Evolutionary conservation across 192 early-diverging fungal genomes (phyloP).

Genomic region (Coemansia asiatica): DNA sequence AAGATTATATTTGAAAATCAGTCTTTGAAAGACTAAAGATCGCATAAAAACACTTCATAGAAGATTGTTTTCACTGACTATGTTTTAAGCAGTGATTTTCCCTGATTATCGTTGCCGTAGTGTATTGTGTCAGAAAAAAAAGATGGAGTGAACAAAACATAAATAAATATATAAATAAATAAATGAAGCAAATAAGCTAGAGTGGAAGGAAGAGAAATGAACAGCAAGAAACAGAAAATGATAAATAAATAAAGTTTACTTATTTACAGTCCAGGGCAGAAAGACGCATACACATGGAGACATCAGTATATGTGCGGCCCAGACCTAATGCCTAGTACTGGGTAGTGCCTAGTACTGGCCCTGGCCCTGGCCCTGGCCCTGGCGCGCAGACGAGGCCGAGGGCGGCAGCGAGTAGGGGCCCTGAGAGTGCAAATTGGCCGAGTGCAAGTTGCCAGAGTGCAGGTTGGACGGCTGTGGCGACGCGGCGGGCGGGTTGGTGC

Average conservation of each 20-base stretch:
- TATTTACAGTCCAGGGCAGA: conserved; percentile 40
- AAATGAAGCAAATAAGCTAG: neutral
- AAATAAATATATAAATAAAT: neutral
- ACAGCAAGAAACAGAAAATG: conserved; percentile 1
- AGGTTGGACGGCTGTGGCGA: conserved; percentile 22
- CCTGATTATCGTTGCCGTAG: neutral
- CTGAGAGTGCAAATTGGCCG: conserved; percentile 19
- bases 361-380: conserved; percentile 12
- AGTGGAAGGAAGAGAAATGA: conserved; percentile 12
- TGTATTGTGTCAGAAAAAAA: neutral
- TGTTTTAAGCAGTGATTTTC: too few relatives aligned
- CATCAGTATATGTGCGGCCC: too few relatives aligned
- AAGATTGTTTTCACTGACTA: too few relatives aligned
- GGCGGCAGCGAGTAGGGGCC: conserved; percentile 5
- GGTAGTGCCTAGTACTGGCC: conserved; percentile 11
- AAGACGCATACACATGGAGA: too few relatives aligned
- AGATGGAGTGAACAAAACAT: too few relatives aligned
- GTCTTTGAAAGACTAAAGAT: too few relatives aligned
- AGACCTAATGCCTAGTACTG: too few relatives aligned
- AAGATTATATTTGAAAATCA: too few relatives aligned
- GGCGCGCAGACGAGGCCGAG: conserved; percentile 8
- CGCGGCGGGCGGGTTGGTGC: conserved; percentile 48
- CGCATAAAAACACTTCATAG: too few relatives aligned
- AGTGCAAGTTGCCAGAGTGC: conserved; percentile 9
- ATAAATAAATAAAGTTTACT: neutral